Base-by-base conservation (phyloP, 2,329 filamentous ascomycete species). In the Nakataea oryzae region DNA sequence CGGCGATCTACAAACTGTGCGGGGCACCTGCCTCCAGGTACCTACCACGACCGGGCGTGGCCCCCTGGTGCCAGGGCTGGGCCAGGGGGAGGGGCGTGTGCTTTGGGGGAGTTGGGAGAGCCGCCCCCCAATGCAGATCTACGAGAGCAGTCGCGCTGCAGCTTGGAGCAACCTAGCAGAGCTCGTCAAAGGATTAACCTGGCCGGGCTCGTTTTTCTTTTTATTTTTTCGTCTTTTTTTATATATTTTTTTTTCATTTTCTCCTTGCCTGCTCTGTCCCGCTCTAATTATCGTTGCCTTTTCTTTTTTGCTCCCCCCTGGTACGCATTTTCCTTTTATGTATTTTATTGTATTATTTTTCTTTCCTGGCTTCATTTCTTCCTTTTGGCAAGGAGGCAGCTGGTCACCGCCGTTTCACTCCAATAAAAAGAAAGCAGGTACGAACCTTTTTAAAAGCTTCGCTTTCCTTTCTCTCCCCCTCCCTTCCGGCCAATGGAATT, bases 311-410 rank as follows among this genome's bases (percentile, higher is more conserved):
- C 34, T 26, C 30, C 26, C 57, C 30, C 28, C 30, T 24, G n/a
- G 24, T 47, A 28, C 30, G 58, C 54, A 47, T 60, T n/a, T 54
- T 29, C 41, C 32, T 60, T 50, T 50, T 50, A 50, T 50, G 21
- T 30, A 24, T 32, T 29, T 24, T 59, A 57, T 57, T 30, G 5
- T 27, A 57, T 58, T 41, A 27, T 57, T 60, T 59, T 13, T 32
- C 26, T 60, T 57, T n/a, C n/a, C n/a, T n/a, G n/a, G 7, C 17
- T 57, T 57, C 58, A 41, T 55, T 61, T 47, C 57, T 62, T 61
- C 27, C 55, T 63, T 59, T 47, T 60, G 21, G 24, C 58, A 58
- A 60, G 28, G 58, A 47, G 27, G 58, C 24, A 28, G 58, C 58
- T 60, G 24, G 54, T 28, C 54, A 56, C 54, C 54, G 54, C 54